phyloP scores from a whole-genome alignment of 1,284 basidiomycete species.

The Mycena sp. region DNA sequence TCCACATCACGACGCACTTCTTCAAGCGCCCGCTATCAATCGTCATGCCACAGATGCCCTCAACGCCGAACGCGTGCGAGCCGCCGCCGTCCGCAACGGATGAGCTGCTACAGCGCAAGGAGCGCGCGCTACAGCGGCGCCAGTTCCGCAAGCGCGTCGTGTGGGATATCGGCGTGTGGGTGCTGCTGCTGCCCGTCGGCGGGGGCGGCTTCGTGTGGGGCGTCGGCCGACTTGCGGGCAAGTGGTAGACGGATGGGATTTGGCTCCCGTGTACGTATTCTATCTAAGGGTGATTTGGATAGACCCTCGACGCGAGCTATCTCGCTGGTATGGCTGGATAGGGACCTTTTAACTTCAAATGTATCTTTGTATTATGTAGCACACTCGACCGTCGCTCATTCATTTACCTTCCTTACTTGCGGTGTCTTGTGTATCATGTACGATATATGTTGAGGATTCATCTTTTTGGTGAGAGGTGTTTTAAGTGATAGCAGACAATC shows the following conservation, averaged over 20 bases:
- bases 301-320: constrained; percentile 17
- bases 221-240: constrained; percentile 53
- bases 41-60: constrained; percentile 59
- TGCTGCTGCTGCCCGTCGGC: constrained; percentile 62
- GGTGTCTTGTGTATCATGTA: too few species aligned
- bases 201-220: constrained; percentile 63
- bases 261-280: too few species aligned
- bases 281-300: not conserved
- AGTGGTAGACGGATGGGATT: constrained; percentile 56
- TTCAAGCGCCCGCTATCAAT: constrained; percentile 76
- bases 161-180: constrained; percentile 80
- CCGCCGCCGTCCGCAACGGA: constrained; percentile 50
- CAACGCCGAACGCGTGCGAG: constrained; percentile 32
- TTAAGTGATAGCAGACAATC: too few species aligned
- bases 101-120: constrained; percentile 78
- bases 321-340: constrained; percentile 6
- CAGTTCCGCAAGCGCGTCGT: constrained; percentile 69
- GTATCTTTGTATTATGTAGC: constrained; percentile 10
- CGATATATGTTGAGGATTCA: too few species aligned
- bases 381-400: not conserved
- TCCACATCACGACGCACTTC: constrained; percentile 74
- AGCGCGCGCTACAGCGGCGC: constrained; percentile 71
- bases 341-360: constrained; percentile 5
- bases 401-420: not conserved
- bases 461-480: too few species aligned